phyloP scores from a whole-genome alignment of 2,329 filamentous ascomycete genomes.

The Xylaria hypoxylon region DNA sequence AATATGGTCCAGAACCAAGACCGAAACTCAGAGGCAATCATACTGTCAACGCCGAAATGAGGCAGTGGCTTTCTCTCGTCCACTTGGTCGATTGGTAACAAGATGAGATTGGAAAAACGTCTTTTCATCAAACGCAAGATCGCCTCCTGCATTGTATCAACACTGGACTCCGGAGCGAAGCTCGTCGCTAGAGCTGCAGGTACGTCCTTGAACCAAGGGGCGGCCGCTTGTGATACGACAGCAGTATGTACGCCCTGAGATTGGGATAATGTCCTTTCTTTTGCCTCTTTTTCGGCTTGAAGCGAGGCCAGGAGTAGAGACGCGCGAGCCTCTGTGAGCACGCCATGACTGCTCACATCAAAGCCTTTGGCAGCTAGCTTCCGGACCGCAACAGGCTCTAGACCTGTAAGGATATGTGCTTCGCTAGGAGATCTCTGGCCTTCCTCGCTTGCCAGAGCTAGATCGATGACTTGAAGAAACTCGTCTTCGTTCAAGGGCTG shows the following conservation, averaged over 20 bases:
- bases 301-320: too few relatives aligned
- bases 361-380: constrained; percentile 42
- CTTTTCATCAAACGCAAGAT: background rate
- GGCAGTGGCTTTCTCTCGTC: constrained; percentile 35
- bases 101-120: constrained; percentile 34
- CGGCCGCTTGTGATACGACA: too few relatives aligned
- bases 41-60: constrained; percentile 50
- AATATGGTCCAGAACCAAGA: constrained; percentile 51
- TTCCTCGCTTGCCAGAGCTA: constrained; percentile 36
- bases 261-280: too few relatives aligned
- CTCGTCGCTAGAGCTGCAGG: too few relatives aligned
- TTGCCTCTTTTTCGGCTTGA: too few relatives aligned
- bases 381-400: constrained; percentile 36
- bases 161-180: too few relatives aligned
- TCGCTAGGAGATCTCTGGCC: too few relatives aligned
- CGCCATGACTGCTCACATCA: constrained; percentile 10
- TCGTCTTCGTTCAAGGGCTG: constrained; percentile 41
- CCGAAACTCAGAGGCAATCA: constrained; percentile 52
- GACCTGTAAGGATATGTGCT: constrained; percentile 43
- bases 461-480: constrained; percentile 44
- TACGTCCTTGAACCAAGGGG: too few relatives aligned
- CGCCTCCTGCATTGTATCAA: constrained; percentile 18
- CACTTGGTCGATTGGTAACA: constrained; percentile 32
- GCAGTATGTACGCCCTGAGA: too few relatives aligned
- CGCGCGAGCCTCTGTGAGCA: background rate